Conservation (phyloP, 2,329 filamentous ascomycete species). For the Lasiodiplodia citricola region DNA sequence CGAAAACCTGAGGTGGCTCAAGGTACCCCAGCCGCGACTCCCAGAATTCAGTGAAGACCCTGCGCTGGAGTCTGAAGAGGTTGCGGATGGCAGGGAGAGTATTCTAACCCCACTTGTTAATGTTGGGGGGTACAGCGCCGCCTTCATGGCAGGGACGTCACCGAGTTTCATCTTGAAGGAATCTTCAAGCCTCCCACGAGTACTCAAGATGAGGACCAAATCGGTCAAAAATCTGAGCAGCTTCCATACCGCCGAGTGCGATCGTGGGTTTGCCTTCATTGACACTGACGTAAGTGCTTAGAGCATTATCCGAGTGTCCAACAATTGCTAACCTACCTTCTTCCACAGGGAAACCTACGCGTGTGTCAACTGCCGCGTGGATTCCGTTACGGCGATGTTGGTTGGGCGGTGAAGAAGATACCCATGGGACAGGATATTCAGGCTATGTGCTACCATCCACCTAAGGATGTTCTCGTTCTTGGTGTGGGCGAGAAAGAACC, state of each 20-base stretch:
- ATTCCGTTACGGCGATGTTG: constrained; percentile 73
- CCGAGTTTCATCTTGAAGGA: constrained; percentile 85
- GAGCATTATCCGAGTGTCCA: background rate
- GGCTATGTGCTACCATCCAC: constrained; percentile 76
- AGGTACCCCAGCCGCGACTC: constrained; percentile 71
- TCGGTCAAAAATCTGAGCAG: constrained; percentile 73
- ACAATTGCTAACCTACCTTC: constrained; percentile 29
- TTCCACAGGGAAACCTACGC: constrained; percentile 66
- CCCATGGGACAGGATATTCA: constrained; percentile 72
- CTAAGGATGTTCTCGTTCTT: constrained; percentile 75
- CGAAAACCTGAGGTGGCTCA: constrained; percentile 73
- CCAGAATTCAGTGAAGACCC: constrained; percentile 62
- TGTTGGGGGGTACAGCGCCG: constrained; percentile 77
- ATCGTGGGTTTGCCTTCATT: constrained; percentile 82
- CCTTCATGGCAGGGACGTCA: constrained; percentile 81
- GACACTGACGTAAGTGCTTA: constrained; percentile 59
- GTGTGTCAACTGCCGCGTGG: constrained; percentile 73
- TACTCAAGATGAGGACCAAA: constrained; percentile 73
- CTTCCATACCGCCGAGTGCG: constrained; percentile 78
- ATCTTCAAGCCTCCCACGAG: constrained; percentile 74
- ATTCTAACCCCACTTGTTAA: constrained; percentile 66
- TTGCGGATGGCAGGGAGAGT: constrained; percentile 50
- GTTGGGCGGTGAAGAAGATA: constrained; percentile 76
- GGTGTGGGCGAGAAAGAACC: constrained; percentile 70
- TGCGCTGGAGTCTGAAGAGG: constrained; percentile 56